phyloP scores from a whole-genome alignment of 805 yeast species.

The Candida boidinii region DNA sequence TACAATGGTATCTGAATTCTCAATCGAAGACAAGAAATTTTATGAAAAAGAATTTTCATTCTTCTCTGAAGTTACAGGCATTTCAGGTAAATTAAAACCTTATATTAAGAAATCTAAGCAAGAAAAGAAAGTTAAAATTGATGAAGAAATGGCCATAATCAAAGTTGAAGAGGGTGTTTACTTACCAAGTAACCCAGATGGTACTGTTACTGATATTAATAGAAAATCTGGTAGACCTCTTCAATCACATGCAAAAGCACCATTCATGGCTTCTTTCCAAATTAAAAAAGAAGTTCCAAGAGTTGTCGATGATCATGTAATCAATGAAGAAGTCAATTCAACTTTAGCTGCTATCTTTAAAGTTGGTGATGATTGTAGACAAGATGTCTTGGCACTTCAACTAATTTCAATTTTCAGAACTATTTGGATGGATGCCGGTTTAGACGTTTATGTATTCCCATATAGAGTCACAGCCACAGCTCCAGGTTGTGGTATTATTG shows the following conservation, averaged over 20 bases:
- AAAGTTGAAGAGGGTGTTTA: slow-evolving; percentile 75
- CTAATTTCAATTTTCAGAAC: slow-evolving; percentile 85
- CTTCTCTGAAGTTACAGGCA: slow-evolving; percentile 84
- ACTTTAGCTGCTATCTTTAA: slow-evolving; percentile 91
- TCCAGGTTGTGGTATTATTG: slow-evolving; percentile 98
- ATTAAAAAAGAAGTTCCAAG: slow-evolving; percentile 52
- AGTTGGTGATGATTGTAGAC: slow-evolving; percentile 98
- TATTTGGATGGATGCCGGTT: slow-evolving; percentile 80
- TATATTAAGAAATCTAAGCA: slow-evolving; percentile 90
- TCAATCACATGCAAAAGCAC: slow-evolving; percentile 98
- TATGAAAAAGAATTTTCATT: slow-evolving; percentile 82
- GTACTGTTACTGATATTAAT: slow-evolving; percentile 84
- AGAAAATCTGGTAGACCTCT: slow-evolving; percentile 88
- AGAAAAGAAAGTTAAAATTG: slow-evolving; percentile 92
- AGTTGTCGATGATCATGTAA: slow-evolving; percentile 26
- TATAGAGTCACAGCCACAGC: slow-evolving; percentile 96
- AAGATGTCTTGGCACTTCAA: slow-evolving; percentile 91
- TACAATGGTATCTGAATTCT: slow-evolving; percentile 55
- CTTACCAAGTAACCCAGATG: slow-evolving; percentile 94
- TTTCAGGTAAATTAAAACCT: slow-evolving; percentile 92
- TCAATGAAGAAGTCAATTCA: slow-evolving; percentile 13
- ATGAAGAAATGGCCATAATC: slow-evolving; percentile 85
- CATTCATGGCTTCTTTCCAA: slow-evolving; percentile 93
- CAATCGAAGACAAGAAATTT: slow-evolving; percentile 50
- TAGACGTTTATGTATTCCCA: slow-evolving; percentile 89